phyloP scores from a whole-genome alignment of 371 early-diverging fungal genomes.

The Mortierella sp. region DNA sequence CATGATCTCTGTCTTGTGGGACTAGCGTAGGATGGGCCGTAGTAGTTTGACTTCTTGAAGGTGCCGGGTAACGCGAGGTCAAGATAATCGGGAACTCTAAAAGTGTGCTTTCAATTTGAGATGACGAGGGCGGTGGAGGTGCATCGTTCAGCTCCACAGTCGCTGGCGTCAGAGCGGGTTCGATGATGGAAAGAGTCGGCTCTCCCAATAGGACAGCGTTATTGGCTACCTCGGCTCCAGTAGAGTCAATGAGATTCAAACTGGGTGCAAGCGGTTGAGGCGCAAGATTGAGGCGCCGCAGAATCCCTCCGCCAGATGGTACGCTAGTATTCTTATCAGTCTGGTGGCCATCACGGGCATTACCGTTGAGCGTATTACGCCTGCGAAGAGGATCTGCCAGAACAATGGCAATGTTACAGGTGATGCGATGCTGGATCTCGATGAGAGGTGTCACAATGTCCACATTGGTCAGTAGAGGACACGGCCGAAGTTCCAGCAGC shows the following conservation, averaged over 20 bases:
- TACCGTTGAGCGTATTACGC: conserved; percentile 18
- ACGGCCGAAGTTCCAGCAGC: conserved; percentile 41
- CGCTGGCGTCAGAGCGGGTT: conserved; percentile 36
- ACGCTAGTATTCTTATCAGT: conserved; percentile 7
- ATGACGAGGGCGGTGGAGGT: conserved; percentile 41
- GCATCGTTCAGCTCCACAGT: conserved; percentile 44
- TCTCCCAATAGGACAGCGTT: conserved; percentile 48
- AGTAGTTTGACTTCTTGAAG: background rate
- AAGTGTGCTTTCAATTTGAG: conserved; percentile 33
- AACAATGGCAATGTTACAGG: conserved; percentile 47
- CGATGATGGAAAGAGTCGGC: conserved; percentile 45
- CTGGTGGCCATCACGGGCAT: no score
- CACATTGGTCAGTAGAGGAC: conserved; percentile 43
- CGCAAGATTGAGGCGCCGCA: conserved; percentile 39
- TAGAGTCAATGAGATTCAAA: conserved; percentile 39
- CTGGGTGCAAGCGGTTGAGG: conserved; percentile 34
- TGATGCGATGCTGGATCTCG: conserved; percentile 48
- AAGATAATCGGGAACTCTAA: conserved; percentile 51
- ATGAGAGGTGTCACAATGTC: conserved; percentile 43
- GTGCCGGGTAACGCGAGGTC: conserved; percentile 42
- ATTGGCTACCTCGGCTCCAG: conserved; percentile 36
- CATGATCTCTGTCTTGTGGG: background rate
- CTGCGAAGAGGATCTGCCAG: conserved; percentile 23
- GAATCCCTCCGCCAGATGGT: conserved; percentile 34
- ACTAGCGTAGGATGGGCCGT: background rate